Evolutionary conservation across 2,329 filamentous ascomycete genomes (phyloP).

Genomic region (Nectriaceae sp.): DNA sequence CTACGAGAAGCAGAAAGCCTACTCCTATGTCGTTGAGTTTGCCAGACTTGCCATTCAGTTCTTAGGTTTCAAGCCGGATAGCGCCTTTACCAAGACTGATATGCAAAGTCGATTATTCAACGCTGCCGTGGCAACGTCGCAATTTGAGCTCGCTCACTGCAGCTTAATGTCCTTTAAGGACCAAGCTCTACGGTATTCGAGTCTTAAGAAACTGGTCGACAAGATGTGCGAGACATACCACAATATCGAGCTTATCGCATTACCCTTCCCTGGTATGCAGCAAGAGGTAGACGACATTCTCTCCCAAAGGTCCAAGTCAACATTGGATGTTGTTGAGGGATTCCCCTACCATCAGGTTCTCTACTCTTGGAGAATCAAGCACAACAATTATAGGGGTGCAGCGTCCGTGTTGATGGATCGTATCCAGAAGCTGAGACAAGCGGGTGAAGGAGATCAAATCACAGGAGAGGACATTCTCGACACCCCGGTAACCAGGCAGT

Average conservation of each 20-base stretch:
- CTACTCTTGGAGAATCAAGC: constrained; percentile 85
- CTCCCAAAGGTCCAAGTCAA: constrained; percentile 67
- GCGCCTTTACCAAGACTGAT: constrained; percentile 58
- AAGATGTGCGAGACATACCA: constrained; percentile 69
- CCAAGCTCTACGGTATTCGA: constrained; percentile 69
- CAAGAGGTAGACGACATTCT: constrained; percentile 80
- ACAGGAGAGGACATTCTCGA: constrained; percentile 58
- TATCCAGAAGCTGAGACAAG: constrained; percentile 61
- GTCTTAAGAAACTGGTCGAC: constrained; percentile 69
- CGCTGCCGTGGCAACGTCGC: constrained; percentile 74
- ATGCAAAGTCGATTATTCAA: constrained; percentile 84
- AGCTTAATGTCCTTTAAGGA: constrained; percentile 75
- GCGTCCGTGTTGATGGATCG: constrained; percentile 64
- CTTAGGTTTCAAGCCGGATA: constrained; percentile 33
- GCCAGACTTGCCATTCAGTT: constrained; percentile 74
- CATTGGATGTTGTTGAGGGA: constrained; percentile 63
- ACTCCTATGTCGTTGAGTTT: constrained; percentile 84
- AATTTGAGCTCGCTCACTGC: constrained; percentile 81
- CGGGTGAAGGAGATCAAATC: constrained; percentile 61
- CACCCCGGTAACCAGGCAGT: constrained; percentile 70
- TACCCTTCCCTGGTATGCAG: constrained; percentile 79
- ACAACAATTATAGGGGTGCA: constrained; percentile 82
- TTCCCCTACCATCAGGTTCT: constrained; percentile 90
- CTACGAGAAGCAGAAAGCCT: constrained; percentile 76
- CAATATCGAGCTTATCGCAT: constrained; percentile 66